Percentiles rank a stretch among this genome's conserved stretches.
Conservation (phyloP, 257 asterid species). For the Solanum pinnatisectum region DNA sequence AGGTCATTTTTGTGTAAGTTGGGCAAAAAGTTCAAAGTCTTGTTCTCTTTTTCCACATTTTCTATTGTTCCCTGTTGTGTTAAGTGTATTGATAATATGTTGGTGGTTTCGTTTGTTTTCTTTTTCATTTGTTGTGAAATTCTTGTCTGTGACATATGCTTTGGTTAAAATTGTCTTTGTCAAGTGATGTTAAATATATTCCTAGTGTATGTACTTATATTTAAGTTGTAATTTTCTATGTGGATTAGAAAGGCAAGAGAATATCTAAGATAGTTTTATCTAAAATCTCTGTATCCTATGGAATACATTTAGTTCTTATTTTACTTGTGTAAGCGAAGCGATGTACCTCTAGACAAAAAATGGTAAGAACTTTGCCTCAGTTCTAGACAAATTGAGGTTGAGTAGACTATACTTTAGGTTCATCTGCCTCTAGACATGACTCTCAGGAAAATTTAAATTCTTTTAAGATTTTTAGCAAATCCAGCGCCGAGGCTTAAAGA, state of each 20-base stretch:
- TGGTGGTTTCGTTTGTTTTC: background rate
- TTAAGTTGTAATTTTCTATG: background rate
- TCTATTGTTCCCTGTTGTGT: background rate
- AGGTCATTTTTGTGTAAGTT: constrained; percentile 3
- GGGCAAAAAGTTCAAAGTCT: background rate
- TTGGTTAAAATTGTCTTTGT: background rate
- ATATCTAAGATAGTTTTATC: background rate
- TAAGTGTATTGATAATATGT: background rate
- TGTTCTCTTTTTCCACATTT: background rate
- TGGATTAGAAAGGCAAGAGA: background rate
- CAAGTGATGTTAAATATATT: background rate
- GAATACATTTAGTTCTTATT: background rate
- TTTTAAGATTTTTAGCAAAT: background rate
- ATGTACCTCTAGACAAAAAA: background rate
- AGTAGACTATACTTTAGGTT: background rate
- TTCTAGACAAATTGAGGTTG: background rate
- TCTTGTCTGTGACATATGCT: background rate
- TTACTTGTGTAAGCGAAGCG: background rate
- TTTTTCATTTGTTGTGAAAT: background rate
- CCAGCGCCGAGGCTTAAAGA: background rate
- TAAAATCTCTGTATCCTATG: background rate
- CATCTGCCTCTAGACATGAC: background rate
- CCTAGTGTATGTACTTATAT: background rate
- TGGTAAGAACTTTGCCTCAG: background rate
- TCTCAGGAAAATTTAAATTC: background rate